These are phyloP conservation scores for Filobasidium floriforme DNA, from an alignment of 768 basidiomycete species.

Conservation along the genomic window DNA sequence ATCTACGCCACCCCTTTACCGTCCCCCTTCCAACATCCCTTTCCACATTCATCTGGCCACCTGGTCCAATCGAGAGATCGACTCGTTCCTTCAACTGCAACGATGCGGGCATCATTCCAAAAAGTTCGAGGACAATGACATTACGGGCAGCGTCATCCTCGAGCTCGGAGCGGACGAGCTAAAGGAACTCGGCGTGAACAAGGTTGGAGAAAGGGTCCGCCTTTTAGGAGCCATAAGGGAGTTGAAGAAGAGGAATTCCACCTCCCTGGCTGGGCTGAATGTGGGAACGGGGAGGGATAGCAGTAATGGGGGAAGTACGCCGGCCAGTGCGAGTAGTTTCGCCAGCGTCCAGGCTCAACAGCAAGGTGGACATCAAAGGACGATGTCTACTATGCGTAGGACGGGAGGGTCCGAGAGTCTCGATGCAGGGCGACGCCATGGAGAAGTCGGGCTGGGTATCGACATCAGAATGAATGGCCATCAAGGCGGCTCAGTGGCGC, in stretches of 20 bases:
- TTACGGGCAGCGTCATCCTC: slow-evolving; percentile 80
- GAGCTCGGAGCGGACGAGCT: slow-evolving; percentile 81
- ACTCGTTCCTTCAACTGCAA: slow-evolving; percentile 69
- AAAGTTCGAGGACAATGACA: slow-evolving; percentile 76
- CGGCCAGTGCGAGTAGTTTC: slow-evolving; percentile 20
- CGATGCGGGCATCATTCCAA: slow-evolving; percentile 63
- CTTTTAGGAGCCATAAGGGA: slow-evolving; percentile 76
- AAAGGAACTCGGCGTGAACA: slow-evolving; percentile 81
- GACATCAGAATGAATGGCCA: slow-evolving; percentile 13
- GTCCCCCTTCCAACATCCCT: background rate
- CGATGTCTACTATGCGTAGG: background rate
- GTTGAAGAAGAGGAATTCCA: slow-evolving; percentile 57
- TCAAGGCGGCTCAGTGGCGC: background rate
- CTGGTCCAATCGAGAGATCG: slow-evolving; percentile 47
- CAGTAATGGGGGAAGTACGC: slow-evolving; percentile 28
- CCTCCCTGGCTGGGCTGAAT: slow-evolving; percentile 21
- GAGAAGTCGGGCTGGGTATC: background rate
- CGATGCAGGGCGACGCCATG: background rate
- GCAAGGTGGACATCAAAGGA: background rate
- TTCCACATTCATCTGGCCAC: slow-evolving; percentile 30
- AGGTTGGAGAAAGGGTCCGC: slow-evolving; percentile 84
- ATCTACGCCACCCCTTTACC: background rate
- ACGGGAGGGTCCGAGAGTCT: background rate
- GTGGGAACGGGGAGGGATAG: slow-evolving; percentile 31
- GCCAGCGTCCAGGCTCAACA: background rate